These are phyloP conservation scores for Xerocomus cyaneibrunnescens DNA, from an alignment of 1,284 basidiomycete species.

Conservation along the genomic window DNA sequence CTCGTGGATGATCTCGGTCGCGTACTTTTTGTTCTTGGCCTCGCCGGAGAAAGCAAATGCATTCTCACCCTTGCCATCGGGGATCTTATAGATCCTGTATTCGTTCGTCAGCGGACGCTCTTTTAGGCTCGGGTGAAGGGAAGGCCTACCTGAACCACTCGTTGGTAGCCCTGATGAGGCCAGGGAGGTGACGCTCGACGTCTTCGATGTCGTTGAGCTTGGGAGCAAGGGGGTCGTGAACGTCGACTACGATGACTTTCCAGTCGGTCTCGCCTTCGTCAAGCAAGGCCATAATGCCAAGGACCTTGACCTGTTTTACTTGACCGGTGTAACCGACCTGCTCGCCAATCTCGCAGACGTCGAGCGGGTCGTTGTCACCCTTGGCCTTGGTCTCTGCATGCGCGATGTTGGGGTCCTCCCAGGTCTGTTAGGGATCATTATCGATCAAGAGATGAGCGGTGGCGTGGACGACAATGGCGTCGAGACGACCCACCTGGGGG, in stretches of 20 bases:
- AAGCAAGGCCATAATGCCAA: constrained; percentile 99
- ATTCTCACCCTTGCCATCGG: constrained; percentile 99
- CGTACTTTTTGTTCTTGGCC: constrained; percentile 99
- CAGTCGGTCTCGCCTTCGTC: constrained; percentile 99
- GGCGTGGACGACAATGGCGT: constrained; percentile 5
- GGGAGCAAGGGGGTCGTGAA: constrained; percentile 93
- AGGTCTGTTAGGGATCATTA: constrained; percentile 71
- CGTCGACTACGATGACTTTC: constrained; percentile 98
- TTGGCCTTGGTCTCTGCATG: constrained; percentile 99
- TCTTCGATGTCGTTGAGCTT: constrained; percentile 99
- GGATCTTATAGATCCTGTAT: constrained; percentile 92
- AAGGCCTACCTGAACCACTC: constrained; percentile 86
- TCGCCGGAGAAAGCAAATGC: constrained; percentile 99
- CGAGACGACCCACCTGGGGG: constrained; percentile 67
- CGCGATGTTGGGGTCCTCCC: constrained; percentile 89
- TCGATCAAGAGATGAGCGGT: background rate
- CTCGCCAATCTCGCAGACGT: constrained; percentile 99
- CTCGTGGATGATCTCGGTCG: constrained; percentile 98
- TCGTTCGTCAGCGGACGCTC: constrained; percentile 1
- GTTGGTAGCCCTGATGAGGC: constrained; percentile 93
- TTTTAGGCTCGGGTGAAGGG: background rate
- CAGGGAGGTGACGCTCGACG: constrained; percentile 97
- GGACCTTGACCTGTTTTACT: constrained; percentile 99
- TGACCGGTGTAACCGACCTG: constrained; percentile 97
- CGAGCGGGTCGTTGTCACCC: constrained; percentile 99